A percentile compares a stretch with the other conserved stretches of the same genome.
These are phyloP conservation scores for Alternaria rosae DNA, from an alignment of 2,329 filamentous ascomycete genomes.

Conservation along the genomic window DNA sequence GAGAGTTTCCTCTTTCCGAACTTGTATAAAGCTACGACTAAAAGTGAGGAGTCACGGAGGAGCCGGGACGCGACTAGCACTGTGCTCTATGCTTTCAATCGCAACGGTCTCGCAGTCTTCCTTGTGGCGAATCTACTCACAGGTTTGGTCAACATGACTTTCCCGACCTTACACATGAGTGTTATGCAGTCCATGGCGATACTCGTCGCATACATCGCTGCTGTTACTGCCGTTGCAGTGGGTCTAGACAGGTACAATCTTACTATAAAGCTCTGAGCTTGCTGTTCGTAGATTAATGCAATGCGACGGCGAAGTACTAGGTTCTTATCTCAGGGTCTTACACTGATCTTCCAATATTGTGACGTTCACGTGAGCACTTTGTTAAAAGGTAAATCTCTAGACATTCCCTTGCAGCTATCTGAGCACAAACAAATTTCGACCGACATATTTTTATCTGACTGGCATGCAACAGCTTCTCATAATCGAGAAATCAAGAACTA, in stretches of 20 bases:
- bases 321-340: too few species aligned
- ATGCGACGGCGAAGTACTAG: too few species aligned
- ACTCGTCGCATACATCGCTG: constrained; percentile 73
- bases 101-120: constrained; percentile 86
- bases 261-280: constrained; percentile 70
- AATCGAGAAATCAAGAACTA: neutral
- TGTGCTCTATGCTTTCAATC: constrained; percentile 84
- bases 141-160: constrained; percentile 84
- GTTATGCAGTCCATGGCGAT: constrained; percentile 74
- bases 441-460: neutral
- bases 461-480: neutral
- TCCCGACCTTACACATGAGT: constrained; percentile 79
- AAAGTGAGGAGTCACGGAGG: constrained; percentile 67
- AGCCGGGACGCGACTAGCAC: constrained; percentile 76
- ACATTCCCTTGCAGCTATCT: too few species aligned
- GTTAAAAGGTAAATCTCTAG: too few species aligned
- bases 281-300: neutral
- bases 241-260: constrained; percentile 70
- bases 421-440: neutral
- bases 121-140: constrained; percentile 88
- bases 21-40: constrained; percentile 66
- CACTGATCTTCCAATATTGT: too few species aligned
- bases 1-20: constrained; percentile 81
- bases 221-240: constrained; percentile 73
- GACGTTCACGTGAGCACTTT: too few species aligned